These are phyloP conservation scores for Saturnispora sanitii DNA, from an alignment of 805 yeast genomes.

Conservation along the genomic window DNA sequence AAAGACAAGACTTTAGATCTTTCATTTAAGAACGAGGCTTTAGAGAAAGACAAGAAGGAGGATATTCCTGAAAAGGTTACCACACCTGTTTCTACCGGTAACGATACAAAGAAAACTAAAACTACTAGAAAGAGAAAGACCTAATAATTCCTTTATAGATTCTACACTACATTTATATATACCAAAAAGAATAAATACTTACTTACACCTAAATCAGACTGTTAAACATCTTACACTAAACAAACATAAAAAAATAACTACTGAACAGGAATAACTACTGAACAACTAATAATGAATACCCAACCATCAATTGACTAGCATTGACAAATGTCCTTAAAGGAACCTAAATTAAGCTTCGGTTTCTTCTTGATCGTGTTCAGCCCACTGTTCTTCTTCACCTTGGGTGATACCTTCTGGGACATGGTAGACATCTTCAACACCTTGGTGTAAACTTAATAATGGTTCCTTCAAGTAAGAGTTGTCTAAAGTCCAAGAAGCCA, in stretches of 20 bases:
- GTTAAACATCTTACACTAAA: conserved; percentile 1
- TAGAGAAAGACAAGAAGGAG: not conserved
- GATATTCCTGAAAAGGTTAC: not conserved
- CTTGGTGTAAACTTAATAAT: conserved; percentile 55
- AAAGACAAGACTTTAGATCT: conserved; percentile 4
- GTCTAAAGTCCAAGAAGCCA: conserved; percentile 95
- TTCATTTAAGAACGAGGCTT: not conserved
- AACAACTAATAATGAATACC: not conserved
- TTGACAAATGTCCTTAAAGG: not conserved
- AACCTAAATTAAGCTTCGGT: not conserved
- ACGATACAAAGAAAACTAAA: not conserved
- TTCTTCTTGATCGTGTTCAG: conserved; percentile 12
- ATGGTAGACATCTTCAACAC: conserved; percentile 38
- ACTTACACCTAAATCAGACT: not conserved
- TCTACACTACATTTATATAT: not conserved
- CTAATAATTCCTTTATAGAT: not conserved
- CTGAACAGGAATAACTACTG: too few relatives aligned
- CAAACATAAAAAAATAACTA: too few relatives aligned
- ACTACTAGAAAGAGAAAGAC: not conserved
- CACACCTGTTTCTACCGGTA: not conserved
- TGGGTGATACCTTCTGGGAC: conserved; percentile 53
- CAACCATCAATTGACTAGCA: not conserved
- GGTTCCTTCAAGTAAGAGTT: conserved; percentile 84
- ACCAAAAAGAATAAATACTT: not conserved
- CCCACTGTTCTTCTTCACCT: conserved; percentile 24